Evolutionary conservation across 2,329 filamentous ascomycete genomes (phyloP).

Genomic region (Simplicillium sp.): DNA sequence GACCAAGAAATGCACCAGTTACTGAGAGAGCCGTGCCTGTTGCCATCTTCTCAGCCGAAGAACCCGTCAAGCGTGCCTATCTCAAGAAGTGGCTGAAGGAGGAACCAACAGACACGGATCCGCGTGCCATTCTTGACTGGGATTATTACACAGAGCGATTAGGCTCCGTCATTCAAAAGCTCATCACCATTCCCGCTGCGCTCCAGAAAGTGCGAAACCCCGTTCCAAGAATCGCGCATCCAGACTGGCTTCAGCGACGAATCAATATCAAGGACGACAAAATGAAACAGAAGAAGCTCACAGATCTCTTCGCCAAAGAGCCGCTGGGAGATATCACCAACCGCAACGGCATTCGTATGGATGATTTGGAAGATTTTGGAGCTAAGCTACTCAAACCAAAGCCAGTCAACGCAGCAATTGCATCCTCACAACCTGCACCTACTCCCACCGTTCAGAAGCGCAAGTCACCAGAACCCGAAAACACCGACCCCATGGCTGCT

Average conservation of each 20-base stretch:
- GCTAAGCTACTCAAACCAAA: constrained; percentile 57
- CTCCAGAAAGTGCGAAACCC: constrained; percentile 93
- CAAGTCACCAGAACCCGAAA: constrained; percentile 61
- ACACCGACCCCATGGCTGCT: constrained; percentile 68
- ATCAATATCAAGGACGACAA: constrained; percentile 95
- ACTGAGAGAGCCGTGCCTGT: constrained; percentile 92
- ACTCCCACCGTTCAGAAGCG: constrained; percentile 49
- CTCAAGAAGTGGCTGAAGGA: constrained; percentile 93
- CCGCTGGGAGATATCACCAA: constrained; percentile 67
- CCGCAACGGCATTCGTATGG: constrained; percentile 42
- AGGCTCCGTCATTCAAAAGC: constrained; percentile 94
- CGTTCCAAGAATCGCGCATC: constrained; percentile 85
- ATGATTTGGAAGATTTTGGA: constrained; percentile 77
- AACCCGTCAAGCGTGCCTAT: constrained; percentile 78
- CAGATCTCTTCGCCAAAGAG: constrained; percentile 69
- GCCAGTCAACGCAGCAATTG: constrained; percentile 42
- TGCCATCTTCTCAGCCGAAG: constrained; percentile 92
- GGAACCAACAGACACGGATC: constrained; percentile 84
- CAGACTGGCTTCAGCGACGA: constrained; percentile 89
- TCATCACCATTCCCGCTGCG: constrained; percentile 96
- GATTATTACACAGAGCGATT: constrained; percentile 93
- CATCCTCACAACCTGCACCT: constrained; percentile 40
- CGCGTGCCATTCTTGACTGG: constrained; percentile 86
- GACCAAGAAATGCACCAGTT: constrained; percentile 79
- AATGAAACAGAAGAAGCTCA: constrained; percentile 98